phyloP scores from a whole-genome alignment of 371 early-diverging fungal species.

The Lichtheimia hyalospora region DNA sequence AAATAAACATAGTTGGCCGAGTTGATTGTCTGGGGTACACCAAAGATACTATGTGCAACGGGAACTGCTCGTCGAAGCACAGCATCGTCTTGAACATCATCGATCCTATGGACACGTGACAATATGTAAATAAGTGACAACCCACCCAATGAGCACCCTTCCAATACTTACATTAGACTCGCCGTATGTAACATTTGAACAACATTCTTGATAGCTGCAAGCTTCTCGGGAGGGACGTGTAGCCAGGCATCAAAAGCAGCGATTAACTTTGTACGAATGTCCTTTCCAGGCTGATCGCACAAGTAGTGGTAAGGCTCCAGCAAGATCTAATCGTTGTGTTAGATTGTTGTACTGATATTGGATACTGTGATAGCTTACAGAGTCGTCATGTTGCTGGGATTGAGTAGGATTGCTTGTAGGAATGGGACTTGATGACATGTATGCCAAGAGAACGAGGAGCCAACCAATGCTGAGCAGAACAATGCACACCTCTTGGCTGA shows the following conservation, averaged over 20 bases:
- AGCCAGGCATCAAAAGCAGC: conserved; percentile 91
- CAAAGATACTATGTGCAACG: conserved; percentile 95
- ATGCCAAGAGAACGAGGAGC: background rate
- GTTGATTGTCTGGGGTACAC: conserved; percentile 89
- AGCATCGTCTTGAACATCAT: conserved; percentile 96
- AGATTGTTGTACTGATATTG: background rate
- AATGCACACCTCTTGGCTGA: too few relatives aligned
- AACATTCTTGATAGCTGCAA: conserved; percentile 76
- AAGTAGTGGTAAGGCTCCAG: conserved; percentile 89
- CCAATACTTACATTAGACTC: conserved; percentile 75
- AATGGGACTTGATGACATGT: conserved; percentile 1
- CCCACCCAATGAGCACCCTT: too few relatives aligned
- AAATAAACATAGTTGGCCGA: conserved; percentile 96
- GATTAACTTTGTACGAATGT: conserved; percentile 86
- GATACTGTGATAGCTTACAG: background rate
- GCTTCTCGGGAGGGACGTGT: conserved; percentile 66
- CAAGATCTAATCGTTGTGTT: conserved; percentile 48
- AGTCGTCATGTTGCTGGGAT: background rate
- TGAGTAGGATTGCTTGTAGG: background rate
- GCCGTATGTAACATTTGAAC: conserved; percentile 95
- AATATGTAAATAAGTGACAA: background rate
- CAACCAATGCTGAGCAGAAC: too few relatives aligned
- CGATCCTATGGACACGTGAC: conserved; percentile 59
- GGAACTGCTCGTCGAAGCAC: conserved; percentile 88
- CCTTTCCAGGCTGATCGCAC: conserved; percentile 84